These are phyloP conservation scores for Paraleonurus japonicus DNA, from an alignment of 257 asterid genomes.

Conservation along the genomic window DNA sequence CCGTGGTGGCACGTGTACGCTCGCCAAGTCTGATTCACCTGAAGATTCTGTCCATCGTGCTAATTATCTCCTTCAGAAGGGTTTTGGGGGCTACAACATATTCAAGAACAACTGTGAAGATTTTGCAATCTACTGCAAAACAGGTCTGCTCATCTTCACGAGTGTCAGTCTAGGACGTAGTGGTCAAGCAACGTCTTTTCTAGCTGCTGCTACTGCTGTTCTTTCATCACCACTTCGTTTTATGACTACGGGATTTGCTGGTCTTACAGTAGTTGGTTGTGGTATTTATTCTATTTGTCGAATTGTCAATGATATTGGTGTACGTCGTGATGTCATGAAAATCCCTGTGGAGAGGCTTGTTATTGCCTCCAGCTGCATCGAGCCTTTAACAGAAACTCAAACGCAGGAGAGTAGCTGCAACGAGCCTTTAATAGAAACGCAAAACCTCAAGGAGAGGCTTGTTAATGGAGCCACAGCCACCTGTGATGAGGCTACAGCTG, in stretches of 20 bases:
- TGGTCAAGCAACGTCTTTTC: slow-evolving; percentile 72
- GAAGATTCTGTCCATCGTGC: slow-evolving; percentile 73
- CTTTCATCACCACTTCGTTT: slow-evolving; percentile 75
- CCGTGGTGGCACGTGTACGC: slow-evolving; percentile 91
- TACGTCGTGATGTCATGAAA: slow-evolving; percentile 72
- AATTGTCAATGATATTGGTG: slow-evolving; percentile 67
- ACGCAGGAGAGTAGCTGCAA: background rate
- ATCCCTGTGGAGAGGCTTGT: slow-evolving; percentile 84
- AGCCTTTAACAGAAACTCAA: slow-evolving; percentile 29
- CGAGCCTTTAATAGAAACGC: slow-evolving; percentile 24
- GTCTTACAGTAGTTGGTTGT: slow-evolving; percentile 60
- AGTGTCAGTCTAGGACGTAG: slow-evolving; percentile 68
- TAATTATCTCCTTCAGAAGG: slow-evolving; percentile 64
- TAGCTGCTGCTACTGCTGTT: slow-evolving; percentile 66
- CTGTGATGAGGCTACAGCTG: background rate
- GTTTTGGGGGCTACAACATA: slow-evolving; percentile 68
- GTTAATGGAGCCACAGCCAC: background rate
- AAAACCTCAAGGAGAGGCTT: background rate
- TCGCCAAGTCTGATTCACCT: slow-evolving; percentile 62
- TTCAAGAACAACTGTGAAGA: slow-evolving; percentile 93
- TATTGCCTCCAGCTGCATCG: slow-evolving; percentile 26
- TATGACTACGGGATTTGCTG: slow-evolving; percentile 56
- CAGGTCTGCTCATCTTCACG: slow-evolving; percentile 65
- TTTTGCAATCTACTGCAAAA: slow-evolving; percentile 86
- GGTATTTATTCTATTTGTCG: slow-evolving; percentile 72